Evolutionary conservation across 257 asterid genomes (phyloP), one percentile per base, ranked within the genome.

Genomic region (Hygrophila difformis): DNA sequence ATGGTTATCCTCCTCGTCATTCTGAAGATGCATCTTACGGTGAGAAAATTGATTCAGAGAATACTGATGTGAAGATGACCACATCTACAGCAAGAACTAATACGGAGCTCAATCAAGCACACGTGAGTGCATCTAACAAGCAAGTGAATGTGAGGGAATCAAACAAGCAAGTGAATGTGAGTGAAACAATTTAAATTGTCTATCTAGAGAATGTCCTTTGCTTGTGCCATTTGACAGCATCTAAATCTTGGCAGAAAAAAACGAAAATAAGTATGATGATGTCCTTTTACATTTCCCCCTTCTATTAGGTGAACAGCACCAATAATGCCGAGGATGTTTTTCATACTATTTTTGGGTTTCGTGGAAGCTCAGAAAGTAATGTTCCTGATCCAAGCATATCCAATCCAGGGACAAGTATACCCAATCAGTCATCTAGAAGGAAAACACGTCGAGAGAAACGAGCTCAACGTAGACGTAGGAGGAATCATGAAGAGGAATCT

Each of bases 381-480:
- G n/a, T n/a, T n/a, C n/a, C n/a, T n/a, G n/a, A n/a, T n/a, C n/a
- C n/a, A n/a, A n/a, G n/a, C n/a, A n/a, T n/a, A n/a, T n/a, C 62
- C 57, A 66, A 6, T 56, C 56, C 56, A 26, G 61, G 8, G 17
- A 19, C 73, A 9, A 61, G 57, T 26, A 53, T 58, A 13, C 55
- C 73, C 1, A 34, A 7, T 15, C 3, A 44, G 12, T 18, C 60
- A 17, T 52, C 73, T 35, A 63, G 49, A 49, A 73, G 66, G 38
- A 60, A 53, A 39, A 48, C 35, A 11, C 87, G 65, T 8, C 63
- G 58, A 39, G 72, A 63, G 61, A 87, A 50, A 55, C 68, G 84
- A 42, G 56, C 65, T 52, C 93, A 57, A 1, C 79, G 81, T 17
- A 72, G 74, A 66, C 88, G n/a, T n/a, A n/a, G 74, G 51, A 68